Evolutionary conservation across 2,329 filamentous ascomycete species (phyloP).

Genomic region (Fusarium avenaceum): DNA sequence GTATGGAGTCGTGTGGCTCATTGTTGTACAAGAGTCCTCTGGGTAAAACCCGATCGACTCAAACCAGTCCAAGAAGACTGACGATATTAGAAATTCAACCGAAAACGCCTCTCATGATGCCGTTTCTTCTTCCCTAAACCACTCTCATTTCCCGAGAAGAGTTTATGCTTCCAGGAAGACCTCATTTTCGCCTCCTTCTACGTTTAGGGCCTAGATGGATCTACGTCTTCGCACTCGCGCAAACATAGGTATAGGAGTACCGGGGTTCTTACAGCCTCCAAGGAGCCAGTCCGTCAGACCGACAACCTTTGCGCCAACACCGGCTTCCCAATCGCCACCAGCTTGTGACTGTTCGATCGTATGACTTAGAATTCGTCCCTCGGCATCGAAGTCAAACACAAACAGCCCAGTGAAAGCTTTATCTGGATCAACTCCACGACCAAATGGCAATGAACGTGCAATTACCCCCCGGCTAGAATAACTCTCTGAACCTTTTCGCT

Average conservation of each 20-base stretch:
- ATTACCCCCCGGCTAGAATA: conserved; percentile 54
- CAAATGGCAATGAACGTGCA: conserved; percentile 59
- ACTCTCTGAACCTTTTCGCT: conserved; percentile 70
- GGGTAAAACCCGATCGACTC: conserved; percentile 15
- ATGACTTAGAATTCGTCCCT: conserved; percentile 86
- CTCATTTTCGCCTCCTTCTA: neutral
- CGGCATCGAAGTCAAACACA: conserved; percentile 92
- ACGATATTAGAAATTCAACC: conserved; percentile 33
- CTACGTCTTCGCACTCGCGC: conserved; percentile 48
- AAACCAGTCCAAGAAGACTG: conserved; percentile 14
- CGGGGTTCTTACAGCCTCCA: conserved; percentile 72
- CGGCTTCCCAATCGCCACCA: conserved; percentile 84
- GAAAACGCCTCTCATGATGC: conserved; percentile 38
- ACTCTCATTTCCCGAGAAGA: conserved; percentile 3
- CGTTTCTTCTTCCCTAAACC: conserved; percentile 1
- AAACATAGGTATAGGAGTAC: conserved; percentile 55
- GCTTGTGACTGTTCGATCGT: conserved; percentile 95
- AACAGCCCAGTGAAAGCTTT: conserved; percentile 92
- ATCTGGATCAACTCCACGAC: conserved; percentile 63
- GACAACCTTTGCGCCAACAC: conserved; percentile 84
- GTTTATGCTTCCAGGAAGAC: neutral
- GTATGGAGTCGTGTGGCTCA: conserved; percentile 44
- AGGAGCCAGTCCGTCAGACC: conserved; percentile 95
- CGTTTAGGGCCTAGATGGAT: conserved; percentile 26
- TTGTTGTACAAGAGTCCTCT: conserved; percentile 47